Evolutionary conservation across 2,329 filamentous ascomycete genomes (phyloP).

Genomic region (Pseudomassariella vexata): DNA sequence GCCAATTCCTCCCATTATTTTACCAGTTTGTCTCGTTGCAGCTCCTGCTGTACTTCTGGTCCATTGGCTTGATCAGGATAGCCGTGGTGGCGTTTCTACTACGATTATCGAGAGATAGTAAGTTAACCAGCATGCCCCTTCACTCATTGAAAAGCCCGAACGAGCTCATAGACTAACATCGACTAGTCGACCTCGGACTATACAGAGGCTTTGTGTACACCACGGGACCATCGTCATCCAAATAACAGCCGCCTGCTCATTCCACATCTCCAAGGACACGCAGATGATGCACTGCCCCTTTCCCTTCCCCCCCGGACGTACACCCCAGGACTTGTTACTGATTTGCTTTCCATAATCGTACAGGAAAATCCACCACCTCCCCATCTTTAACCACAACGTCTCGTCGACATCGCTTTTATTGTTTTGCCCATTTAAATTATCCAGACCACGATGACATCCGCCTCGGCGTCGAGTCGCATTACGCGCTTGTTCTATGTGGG

Average conservation of each 20-base stretch:
- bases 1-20: constrained; percentile 7
- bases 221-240: constrained; percentile 9
- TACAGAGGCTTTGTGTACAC: constrained; percentile 6
- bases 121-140: constrained; percentile 8
- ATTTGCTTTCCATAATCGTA: no score
- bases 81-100: constrained; percentile 28
- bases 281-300: constrained; percentile 1
- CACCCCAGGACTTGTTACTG: no score
- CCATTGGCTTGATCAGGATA: constrained; percentile 24
- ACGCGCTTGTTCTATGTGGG: constrained; percentile 31
- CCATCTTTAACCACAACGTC: no score
- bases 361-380: no score
- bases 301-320: no score
- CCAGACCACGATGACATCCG: constrained; percentile 28
- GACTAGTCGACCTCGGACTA: constrained; percentile 6
- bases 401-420: constrained; percentile 27
- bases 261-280: constrained; percentile 9
- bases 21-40: constrained; percentile 13
- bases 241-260: constrained; percentile 10
- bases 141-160: not conserved
- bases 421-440: constrained; percentile 31
- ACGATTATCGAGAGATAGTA: constrained; percentile 28
- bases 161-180: not conserved
- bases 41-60: constrained; percentile 23
- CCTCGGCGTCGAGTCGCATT: constrained; percentile 25